These are phyloP conservation scores for Cenchrus purpureus DNA, from an alignment of 176 grass and related monocot genomes.

Conservation along the genomic window DNA sequence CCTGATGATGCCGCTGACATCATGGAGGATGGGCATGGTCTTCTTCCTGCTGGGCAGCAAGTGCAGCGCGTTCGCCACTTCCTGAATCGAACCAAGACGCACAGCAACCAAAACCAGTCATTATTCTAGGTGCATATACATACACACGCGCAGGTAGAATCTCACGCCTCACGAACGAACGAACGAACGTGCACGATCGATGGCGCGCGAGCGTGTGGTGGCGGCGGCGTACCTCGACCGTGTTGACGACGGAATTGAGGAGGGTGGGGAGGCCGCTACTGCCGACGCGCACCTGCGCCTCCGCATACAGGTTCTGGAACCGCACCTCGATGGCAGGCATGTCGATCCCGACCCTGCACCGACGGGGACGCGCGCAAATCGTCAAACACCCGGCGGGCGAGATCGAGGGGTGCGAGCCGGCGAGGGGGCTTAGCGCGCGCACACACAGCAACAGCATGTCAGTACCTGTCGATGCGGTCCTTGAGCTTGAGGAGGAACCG, in stretches of 20 bases:
- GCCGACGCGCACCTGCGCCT: constrained; percentile 74
- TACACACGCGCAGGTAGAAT: background rate
- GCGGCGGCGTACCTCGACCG: constrained; percentile 57
- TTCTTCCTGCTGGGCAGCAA: constrained; percentile 78
- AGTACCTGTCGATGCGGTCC: constrained; percentile 71
- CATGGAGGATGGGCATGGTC: constrained; percentile 74
- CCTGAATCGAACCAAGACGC: constrained; percentile 38
- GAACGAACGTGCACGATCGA: background rate
- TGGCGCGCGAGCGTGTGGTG: background rate
- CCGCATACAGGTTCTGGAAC: constrained; percentile 64
- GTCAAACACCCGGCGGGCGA: constrained; percentile 25
- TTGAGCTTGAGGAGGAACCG: constrained; percentile 87
- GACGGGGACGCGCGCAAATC: constrained; percentile 21
- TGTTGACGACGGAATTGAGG: constrained; percentile 76
- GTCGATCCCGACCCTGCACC: constrained; percentile 84
- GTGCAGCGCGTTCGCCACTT: constrained; percentile 63
- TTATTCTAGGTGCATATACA: background rate
- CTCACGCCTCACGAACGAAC: background rate
- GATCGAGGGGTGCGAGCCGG: background rate
- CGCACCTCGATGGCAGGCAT: constrained; percentile 88
- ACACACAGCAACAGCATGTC: background rate
- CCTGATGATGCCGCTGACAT: constrained; percentile 88
- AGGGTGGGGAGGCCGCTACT: constrained; percentile 87
- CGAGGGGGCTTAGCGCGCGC: too few relatives aligned
- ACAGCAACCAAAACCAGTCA: background rate